These are phyloP conservation scores for Rhizopus stolonifer DNA, from an alignment of 371 early-diverging fungal genomes.

Conservation along the genomic window DNA sequence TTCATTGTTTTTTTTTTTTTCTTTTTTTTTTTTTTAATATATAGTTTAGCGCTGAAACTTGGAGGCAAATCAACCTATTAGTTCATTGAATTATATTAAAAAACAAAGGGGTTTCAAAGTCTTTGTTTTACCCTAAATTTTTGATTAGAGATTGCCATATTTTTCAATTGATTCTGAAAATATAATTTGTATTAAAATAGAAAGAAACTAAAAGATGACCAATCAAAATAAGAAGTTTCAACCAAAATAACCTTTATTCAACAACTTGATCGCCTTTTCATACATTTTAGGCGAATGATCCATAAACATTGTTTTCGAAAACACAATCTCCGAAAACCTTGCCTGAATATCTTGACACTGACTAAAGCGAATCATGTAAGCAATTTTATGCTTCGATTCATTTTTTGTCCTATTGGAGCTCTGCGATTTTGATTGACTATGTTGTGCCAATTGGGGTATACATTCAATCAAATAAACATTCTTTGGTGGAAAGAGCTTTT, in stretches of 20 bases:
- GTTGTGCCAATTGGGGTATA: constrained; percentile 33
- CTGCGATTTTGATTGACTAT: constrained; percentile 12
- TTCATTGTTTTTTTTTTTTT: too few species aligned
- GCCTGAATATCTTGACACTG: constrained; percentile 66
- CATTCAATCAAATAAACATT: constrained; percentile 67
- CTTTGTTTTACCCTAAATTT: too few species aligned
- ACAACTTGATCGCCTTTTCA: constrained; percentile 43
- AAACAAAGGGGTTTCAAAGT: too few species aligned
- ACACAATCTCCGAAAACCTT: constrained; percentile 66
- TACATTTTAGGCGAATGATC: constrained; percentile 73
- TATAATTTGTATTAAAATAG: background rate
- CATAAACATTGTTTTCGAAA: constrained; percentile 68
- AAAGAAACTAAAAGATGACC: background rate
- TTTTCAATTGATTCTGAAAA: too few species aligned
- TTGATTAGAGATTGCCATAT: too few species aligned
- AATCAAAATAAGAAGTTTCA: background rate
- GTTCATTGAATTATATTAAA: too few species aligned
- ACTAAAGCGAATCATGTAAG: constrained; percentile 51
- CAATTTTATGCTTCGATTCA: constrained; percentile 25
- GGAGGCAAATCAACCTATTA: too few species aligned
- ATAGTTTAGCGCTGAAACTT: too few species aligned
- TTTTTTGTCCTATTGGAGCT: constrained; percentile 7
- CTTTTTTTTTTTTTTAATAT: too few species aligned
- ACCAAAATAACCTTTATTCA: constrained; percentile 33
- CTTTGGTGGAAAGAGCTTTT: constrained; percentile 80